Base-by-base conservation (phyloP, 1,284 basidiomycete species). In the Chondrostereum purpureum region DNA sequence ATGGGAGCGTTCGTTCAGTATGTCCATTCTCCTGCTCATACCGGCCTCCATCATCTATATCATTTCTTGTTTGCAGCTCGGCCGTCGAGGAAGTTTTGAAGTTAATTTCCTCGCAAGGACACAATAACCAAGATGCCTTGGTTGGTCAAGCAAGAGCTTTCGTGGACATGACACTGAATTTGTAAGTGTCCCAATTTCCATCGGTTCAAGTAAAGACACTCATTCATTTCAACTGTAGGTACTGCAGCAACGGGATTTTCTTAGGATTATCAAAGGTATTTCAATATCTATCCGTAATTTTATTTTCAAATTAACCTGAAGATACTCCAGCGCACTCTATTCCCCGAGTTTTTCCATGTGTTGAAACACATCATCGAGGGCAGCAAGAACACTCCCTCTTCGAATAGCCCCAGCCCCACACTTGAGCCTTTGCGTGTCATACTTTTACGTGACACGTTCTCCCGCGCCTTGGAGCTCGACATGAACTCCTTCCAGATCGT, bases 61-160 rank as follows among this genome's bases (percentile, higher is more conserved):
- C n/a, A 42, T 41, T 14, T 16, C 19, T 19, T 31, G 21, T 24
- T 5, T 5, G n/a, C 40, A 74, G 71, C 19, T 65, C 72, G 27
- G 63, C 73, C 1, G 62, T 84, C 21, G 75, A 80, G 50, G 63
- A 67, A 20, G 67, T 73, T 2, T 64, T 68, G 10, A 66, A 67
- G 39, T 59, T 83, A 6, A 58, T 83, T 45, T 58, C 67, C 2
- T 62, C 67, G 10, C 69, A 78, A 27, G 60, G 66, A 33, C 67
- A 69, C 45, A 65, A 72, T 45, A 67, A 64, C 22, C 82, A 84
- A 50, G 80, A 87, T 53, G 59, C 72, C 10, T 64, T 87, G 1
- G 67, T 75, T 10, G 61, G 66, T 23, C 80, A 83, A 58, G 75
- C 75, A 1, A 70, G 65, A 50, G 52, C 62, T 4, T 81, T 83